These are phyloP conservation scores for Eucalyptus pumila DNA, from an alignment of 345 rosid species.

Conservation along the genomic window DNA sequence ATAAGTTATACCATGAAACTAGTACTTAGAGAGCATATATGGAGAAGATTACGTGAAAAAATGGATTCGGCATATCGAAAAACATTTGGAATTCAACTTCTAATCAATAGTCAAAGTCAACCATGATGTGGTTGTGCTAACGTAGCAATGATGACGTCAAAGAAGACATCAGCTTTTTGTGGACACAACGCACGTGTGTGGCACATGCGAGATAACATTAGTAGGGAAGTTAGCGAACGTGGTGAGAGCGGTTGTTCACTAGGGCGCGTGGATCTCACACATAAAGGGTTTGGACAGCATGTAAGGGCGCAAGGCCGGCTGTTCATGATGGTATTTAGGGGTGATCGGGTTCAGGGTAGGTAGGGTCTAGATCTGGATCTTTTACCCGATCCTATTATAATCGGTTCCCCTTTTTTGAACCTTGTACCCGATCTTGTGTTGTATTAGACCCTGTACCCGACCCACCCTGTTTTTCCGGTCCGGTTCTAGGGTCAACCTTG, in stretches of 20 bases:
- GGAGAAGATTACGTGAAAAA: background rate
- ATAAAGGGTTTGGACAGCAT: background rate
- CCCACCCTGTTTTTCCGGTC: no score
- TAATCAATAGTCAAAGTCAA: background rate
- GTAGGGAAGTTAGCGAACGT: background rate
- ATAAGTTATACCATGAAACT: background rate
- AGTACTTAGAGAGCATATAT: background rate
- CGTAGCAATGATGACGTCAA: background rate
- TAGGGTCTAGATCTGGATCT: no score
- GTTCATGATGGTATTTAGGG: no score
- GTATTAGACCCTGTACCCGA: no score
- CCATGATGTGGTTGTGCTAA: background rate
- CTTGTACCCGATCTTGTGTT: no score
- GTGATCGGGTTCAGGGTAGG: no score
- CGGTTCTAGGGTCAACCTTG: no score
- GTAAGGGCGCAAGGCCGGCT: background rate
- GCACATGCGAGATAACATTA: background rate
- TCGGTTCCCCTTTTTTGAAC: no score
- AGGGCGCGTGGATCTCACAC: background rate
- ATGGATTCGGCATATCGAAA: background rate
- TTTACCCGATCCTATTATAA: no score
- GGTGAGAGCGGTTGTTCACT: background rate
- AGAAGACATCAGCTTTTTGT: background rate
- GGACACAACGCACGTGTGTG: background rate
- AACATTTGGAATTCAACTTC: no score